A percentile compares a stretch with the other conserved stretches of the same genome.
Evolutionary conservation across 2,329 filamentous ascomycete genomes (phyloP).

Genomic region (Fusarium stilboides): DNA sequence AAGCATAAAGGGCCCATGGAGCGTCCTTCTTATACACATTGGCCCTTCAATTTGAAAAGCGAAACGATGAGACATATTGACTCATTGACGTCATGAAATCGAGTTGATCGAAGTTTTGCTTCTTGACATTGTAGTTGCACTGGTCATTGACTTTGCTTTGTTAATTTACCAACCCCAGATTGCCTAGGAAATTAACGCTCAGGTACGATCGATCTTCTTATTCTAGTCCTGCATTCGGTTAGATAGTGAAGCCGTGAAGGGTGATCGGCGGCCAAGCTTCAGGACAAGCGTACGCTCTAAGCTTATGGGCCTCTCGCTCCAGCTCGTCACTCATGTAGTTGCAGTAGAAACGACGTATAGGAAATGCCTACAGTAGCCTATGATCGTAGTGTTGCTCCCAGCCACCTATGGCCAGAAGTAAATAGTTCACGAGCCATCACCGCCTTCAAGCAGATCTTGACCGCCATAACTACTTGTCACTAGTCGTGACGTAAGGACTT

Average conservation of each 20-base stretch:
- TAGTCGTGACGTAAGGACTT: too few species aligned
- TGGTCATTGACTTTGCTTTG: constrained; percentile 34
- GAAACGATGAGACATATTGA: background rate
- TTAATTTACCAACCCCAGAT: constrained; percentile 5
- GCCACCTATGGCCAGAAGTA: too few species aligned
- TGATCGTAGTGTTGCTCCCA: too few species aligned
- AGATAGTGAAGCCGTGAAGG: background rate
- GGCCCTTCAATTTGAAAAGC: too few species aligned
- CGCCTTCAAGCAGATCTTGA: too few species aligned
- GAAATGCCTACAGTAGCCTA: too few species aligned
- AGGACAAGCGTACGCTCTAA: too few species aligned
- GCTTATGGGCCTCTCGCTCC: too few species aligned
- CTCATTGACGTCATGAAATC: constrained; percentile 28
- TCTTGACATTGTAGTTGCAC: background rate
- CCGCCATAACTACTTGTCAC: too few species aligned
- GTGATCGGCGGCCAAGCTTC: background rate
- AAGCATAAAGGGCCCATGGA: background rate
- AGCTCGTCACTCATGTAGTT: too few species aligned
- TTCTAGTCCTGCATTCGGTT: background rate
- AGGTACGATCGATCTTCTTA: constrained; percentile 11
- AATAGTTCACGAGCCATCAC: too few species aligned
- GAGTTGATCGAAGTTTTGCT: background rate
- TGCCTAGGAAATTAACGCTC: constrained; percentile 13
- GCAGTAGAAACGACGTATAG: too few species aligned
- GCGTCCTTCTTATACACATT: constrained; percentile 10